Evolutionary conservation across 2,329 filamentous ascomycete genomes (phyloP).

Genomic region (Fusarium nurragi): DNA sequence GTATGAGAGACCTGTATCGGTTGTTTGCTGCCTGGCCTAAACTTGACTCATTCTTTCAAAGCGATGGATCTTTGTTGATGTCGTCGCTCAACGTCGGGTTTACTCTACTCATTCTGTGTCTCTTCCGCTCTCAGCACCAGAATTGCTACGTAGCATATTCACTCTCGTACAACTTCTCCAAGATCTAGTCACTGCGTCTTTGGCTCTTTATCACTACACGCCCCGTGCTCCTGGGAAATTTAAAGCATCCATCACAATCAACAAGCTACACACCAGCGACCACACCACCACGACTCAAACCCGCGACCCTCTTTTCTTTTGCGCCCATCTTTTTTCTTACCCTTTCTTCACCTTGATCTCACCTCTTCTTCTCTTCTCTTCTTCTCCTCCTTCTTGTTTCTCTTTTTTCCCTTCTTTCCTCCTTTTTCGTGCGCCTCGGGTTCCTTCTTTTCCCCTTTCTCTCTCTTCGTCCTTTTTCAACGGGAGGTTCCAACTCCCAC

Average conservation of each 20-base stretch:
- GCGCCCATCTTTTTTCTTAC: constrained; percentile 10
- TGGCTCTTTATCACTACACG: constrained; percentile 6
- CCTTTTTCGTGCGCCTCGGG: constrained; percentile 9
- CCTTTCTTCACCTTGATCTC: constrained; percentile 1
- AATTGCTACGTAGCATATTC: background rate
- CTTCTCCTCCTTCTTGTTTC: constrained; percentile 12
- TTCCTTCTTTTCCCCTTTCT: constrained; percentile 12
- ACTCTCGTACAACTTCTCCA: background rate
- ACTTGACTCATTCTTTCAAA: constrained; percentile 13
- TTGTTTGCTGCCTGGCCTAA: constrained; percentile 5
- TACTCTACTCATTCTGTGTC: constrained; percentile 3
- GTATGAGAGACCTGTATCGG: background rate
- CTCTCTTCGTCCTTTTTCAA: constrained; percentile 3
- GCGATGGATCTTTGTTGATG: background rate
- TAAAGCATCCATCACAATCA: constrained; percentile 1
- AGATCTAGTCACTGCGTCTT: background rate
- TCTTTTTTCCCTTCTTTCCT: background rate
- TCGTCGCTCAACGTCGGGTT: constrained; percentile 25
- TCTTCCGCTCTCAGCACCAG: background rate
- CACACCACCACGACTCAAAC: constrained; percentile 14
- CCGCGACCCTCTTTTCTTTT: constrained; percentile 28
- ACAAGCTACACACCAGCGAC: constrained; percentile 6
- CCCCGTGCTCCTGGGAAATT: constrained; percentile 4
- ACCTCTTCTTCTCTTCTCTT: constrained; percentile 18
- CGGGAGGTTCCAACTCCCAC: constrained; percentile 13